These are phyloP conservation scores for Paraphoma chrysanthemicola DNA, from an alignment of 2,329 filamentous ascomycete species.

Conservation along the genomic window DNA sequence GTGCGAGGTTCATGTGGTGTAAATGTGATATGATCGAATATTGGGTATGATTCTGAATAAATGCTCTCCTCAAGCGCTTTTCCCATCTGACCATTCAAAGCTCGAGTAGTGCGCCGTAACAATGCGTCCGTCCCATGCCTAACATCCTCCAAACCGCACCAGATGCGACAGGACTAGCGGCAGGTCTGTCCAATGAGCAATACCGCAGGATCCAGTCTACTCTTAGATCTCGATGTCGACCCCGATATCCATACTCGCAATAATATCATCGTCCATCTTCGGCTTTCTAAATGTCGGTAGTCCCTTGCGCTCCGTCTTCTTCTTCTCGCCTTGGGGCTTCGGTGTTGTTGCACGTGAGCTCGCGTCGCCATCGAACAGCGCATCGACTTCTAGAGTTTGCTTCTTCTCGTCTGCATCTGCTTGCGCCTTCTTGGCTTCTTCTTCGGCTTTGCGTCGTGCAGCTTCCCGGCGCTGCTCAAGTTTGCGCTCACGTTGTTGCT, in stretches of 20 bases:
- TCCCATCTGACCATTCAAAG: not conserved
- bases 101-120: not conserved
- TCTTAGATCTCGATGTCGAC: constrained; percentile 85
- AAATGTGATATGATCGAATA: not conserved
- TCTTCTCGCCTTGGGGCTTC: constrained; percentile 58
- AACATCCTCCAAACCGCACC: not conserved
- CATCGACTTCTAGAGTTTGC: constrained; percentile 49
- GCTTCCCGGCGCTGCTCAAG: constrained; percentile 54
- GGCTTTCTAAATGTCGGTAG: constrained; percentile 76
- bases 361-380: constrained; percentile 55
- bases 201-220: no score
- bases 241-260: constrained; percentile 85
- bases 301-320: constrained; percentile 61
- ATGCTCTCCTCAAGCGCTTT: not conserved
- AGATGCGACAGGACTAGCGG: no score
- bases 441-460: constrained; percentile 53
- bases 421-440: constrained; percentile 56
- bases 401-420: constrained; percentile 36
- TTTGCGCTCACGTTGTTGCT: constrained; percentile 63
- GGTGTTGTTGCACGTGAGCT: constrained; percentile 49
- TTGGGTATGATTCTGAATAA: not conserved
- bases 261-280: constrained; percentile 89
- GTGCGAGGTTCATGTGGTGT: not conserved
- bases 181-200: no score
- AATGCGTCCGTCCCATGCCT: not conserved